Conservation (phyloP, 2,329 filamentous ascomycete species). For the Samsoniella hepiali region DNA sequence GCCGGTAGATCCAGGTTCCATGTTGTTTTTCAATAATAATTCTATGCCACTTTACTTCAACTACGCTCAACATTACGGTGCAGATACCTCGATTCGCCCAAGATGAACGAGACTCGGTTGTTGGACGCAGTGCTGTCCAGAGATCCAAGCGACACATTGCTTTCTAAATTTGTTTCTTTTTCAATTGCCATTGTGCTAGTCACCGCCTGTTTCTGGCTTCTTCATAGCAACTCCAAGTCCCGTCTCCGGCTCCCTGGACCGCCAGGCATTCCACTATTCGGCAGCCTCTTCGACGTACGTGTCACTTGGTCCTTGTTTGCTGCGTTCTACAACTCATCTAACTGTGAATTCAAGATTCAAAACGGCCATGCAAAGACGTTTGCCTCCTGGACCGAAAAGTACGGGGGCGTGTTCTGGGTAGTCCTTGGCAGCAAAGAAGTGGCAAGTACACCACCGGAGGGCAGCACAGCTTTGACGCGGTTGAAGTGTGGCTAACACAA, state of each 20-base stretch:
- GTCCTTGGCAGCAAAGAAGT: slow-evolving; percentile 1
- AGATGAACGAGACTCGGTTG: neutral
- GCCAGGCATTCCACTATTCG: neutral
- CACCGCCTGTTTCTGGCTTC: neutral
- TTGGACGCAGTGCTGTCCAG: neutral
- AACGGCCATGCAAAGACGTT: neutral
- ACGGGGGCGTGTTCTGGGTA: neutral
- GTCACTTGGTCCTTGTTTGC: too few species aligned
- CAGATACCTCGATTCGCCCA: neutral
- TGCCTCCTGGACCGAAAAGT: neutral
- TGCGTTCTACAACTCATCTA: neutral
- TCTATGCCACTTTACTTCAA: too few species aligned
- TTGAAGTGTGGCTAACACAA: neutral
- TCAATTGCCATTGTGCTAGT: neutral
- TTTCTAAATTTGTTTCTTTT: neutral
- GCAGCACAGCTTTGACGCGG: neutral
- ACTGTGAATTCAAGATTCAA: neutral
- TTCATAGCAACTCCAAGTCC: neutral
- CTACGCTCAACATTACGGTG: too few species aligned
- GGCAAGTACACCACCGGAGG: neutral
- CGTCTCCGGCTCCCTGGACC: neutral
- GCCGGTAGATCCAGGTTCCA: too few species aligned
- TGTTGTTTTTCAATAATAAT: too few species aligned
- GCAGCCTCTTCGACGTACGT: neutral
- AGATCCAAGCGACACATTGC: neutral